phyloP scores from a whole-genome alignment of 495 filamentous ascomycete genomes.

The Umbilicaria muhlenbergii region DNA sequence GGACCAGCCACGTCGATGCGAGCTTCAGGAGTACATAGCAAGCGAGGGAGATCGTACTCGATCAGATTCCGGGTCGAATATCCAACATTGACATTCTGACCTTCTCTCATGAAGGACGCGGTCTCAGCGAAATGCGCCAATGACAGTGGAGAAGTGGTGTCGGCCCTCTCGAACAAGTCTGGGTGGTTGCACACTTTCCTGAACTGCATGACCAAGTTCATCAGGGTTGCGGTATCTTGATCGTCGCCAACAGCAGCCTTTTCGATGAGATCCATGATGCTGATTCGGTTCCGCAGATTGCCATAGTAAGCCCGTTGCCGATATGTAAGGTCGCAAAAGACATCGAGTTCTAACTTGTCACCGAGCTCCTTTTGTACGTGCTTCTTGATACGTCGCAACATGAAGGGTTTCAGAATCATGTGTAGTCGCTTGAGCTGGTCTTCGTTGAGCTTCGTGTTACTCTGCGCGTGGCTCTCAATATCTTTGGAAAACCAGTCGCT shows the following conservation, averaged over 20 bases:
- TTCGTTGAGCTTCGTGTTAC: constrained; percentile 96
- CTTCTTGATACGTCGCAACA: constrained; percentile 98
- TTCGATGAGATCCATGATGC: constrained; percentile 95
- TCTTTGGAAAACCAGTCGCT: constrained; percentile 99
- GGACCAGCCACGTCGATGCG: constrained; percentile 61
- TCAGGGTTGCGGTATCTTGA: constrained; percentile 82
- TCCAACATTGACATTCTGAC: constrained; percentile 55
- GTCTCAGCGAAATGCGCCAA: constrained; percentile 80
- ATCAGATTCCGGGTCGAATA: constrained; percentile 84
- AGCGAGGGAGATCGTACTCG: constrained; percentile 63
- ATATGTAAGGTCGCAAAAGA: constrained; percentile 95
- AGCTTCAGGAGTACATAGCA: constrained; percentile 62
- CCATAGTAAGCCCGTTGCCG: constrained; percentile 90
- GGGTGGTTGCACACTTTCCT: constrained; percentile 98
- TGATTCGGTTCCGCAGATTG: constrained; percentile 87
- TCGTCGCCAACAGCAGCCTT: constrained; percentile 93
- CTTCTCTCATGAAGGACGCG: constrained; percentile 84
- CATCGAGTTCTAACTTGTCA: constrained; percentile 92
- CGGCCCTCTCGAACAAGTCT: constrained; percentile 88
- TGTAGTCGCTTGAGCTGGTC: constrained; percentile 92
- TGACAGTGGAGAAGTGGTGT: constrained; percentile 75
- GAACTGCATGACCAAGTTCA: constrained; percentile 99
- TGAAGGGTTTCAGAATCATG: constrained; percentile 98
- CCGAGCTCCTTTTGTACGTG: constrained; percentile 97
- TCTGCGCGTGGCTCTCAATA: constrained; percentile 95